Base-by-base conservation (phyloP, 1,284 basidiomycete species). In the Sparassis latifolia region DNA sequence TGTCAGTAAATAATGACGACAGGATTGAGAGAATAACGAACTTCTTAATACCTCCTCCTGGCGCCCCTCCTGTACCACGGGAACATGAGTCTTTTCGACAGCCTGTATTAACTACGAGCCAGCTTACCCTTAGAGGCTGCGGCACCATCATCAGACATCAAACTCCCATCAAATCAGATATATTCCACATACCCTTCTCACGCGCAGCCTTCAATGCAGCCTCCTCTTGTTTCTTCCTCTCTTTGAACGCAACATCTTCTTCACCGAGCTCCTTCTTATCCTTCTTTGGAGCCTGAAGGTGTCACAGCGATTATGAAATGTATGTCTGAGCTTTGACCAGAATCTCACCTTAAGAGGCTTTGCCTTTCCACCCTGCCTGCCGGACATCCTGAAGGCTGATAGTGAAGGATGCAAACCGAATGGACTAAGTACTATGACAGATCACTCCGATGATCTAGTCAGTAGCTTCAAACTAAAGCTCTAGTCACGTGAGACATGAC, bases 21-120 rank as follows among this genome's bases (percentile, higher is more conserved):
- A 20, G 20, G 20, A 20, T 20, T 20, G 20, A 20, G 20, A 20
- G 35, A 5, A 27, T 2, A 44, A 74, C 80, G 56, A 65, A 88
- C 88, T 90, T 89, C 78, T 90, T 90, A 74, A 90, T 87, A 37
- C 88, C 88, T 44, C 78, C 78, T 35, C 86, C 84, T 48, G 80
- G 76, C 31, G 84, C 70, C 33, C 86, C 86, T 58, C 78, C 87
- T 82, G 64, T 54, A 52, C 45, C 50, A n/a, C 2, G 31, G 33
- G 27, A 51, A 20, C 20, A 20, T 54, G 44, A 51, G 42, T 46
- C 31, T 27, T 31, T 41, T n/a, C 39, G 20, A 33, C 43, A 20
- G 28, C 33, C 20, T 33, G 38, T 32, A 10, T 41, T 45, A 43
- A 28, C 29, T 2, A 40, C 33, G 46, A n/a, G 5, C 28, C 28